Conservation (phyloP, 352 stramenopile genomes). For the Phytophthora aleatoria region DNA sequence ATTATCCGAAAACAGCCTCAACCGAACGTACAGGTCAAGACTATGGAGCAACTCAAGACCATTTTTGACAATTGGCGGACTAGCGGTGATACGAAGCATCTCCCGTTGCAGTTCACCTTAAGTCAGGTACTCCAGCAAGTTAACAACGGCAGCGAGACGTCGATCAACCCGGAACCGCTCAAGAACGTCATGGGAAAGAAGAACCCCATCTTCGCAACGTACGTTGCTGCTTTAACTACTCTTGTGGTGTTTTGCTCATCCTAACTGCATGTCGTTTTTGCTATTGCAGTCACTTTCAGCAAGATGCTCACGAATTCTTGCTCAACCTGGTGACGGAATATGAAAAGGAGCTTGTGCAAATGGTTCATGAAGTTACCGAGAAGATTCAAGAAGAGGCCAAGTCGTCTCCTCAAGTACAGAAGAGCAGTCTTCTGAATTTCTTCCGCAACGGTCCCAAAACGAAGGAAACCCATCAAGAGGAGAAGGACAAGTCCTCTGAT, state of each 20-base stretch:
- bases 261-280: conserved; percentile 17
- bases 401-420: conserved; percentile 31
- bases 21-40: conserved; percentile 32
- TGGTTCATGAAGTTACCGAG: conserved; percentile 40
- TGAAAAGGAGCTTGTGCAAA: conserved; percentile 77
- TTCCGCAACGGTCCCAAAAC: conserved; percentile 46
- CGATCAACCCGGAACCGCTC: conserved; percentile 80
- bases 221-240: conserved; percentile 18
- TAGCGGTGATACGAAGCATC: conserved; percentile 52
- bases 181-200: conserved; percentile 82
- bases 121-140: conserved; percentile 64
- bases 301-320: conserved; percentile 89
- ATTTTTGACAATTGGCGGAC: conserved; percentile 55
- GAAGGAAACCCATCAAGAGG: conserved; percentile 10
- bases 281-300: conserved; percentile 69
- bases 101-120: conserved; percentile 63
- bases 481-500: conserved; percentile 17
- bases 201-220: conserved; percentile 85
- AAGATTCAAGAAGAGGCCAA: conserved; percentile 39
- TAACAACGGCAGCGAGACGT: conserved; percentile 59
- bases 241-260: neutral
- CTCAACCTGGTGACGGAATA: conserved; percentile 85
- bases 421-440: conserved; percentile 64
- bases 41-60: conserved; percentile 49
- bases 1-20: conserved; percentile 63